Base-by-base conservation (phyloP, 2,329 filamentous ascomycete species). In the Coniochaeta sp. region DNA sequence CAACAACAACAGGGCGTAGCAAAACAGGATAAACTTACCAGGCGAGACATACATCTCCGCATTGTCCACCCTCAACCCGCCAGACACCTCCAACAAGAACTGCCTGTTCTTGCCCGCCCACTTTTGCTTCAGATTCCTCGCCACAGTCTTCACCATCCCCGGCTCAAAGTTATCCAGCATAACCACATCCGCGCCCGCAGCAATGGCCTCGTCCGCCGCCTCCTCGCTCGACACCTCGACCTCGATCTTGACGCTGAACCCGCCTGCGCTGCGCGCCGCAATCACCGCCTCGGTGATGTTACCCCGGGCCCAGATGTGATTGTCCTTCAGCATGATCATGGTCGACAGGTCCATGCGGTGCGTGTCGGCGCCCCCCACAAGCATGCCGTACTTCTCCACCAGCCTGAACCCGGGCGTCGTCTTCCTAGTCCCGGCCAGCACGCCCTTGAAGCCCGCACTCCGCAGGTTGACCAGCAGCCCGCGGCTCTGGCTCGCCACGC, bases 301-400 rank as follows among this genome's bases (percentile, higher is more conserved):
- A 28, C 89, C 89, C 59, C 89, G 88, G 64, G 91, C 91, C 89
- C 93, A 97, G 61, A 99, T 89, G 76, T 99, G 95, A 76, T 99
- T 99, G 76, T 99, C 95, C 79, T 99, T 99, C 65, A 99, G 82
- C 95, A 99, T 99, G 60, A 93, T 93, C 95, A 99, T 98, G 65
- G 88, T 85, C 72, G 87, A 90, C 60, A 99, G 80, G 73, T 99
- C 95, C 76, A 96, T 91, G 34, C 95, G 82, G 74, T 99, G 95
- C 2, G 88, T 85, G 75, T 99, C 95, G 17, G 91, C 93, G 12
- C 95, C 95, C 60, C 93, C 95, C 17, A 96, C 89, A 24, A 97
- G 79, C 89, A 99, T 97, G 67, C 92, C 95, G 74, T 99, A 99
- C 77, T 99, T 99, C 76, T 99, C 95, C 11, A 98, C 93, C 5